Conservation (phyloP, 495 filamentous ascomycete genomes). For the Cercophora scortea region DNA sequence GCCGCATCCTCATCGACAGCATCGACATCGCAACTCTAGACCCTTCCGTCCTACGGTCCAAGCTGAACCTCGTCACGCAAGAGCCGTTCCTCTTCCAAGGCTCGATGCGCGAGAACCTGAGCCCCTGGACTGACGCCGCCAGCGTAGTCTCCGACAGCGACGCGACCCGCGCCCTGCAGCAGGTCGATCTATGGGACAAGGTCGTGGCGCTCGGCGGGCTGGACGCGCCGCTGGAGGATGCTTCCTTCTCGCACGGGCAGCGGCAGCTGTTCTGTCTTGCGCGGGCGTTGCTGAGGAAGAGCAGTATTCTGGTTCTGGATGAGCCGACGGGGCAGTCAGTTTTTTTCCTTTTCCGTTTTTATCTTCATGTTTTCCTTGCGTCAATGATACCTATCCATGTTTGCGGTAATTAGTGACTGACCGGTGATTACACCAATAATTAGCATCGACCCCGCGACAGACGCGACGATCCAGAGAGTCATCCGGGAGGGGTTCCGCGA, state of each 20-base stretch:
- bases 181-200: neutral
- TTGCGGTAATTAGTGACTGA: too few relatives aligned
- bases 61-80: conserved; percentile 26
- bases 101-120: conserved; percentile 8
- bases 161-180: neutral
- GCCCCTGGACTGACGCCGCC: conserved; percentile 17
- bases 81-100: conserved; percentile 46
- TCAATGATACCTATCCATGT: too few relatives aligned
- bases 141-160: neutral
- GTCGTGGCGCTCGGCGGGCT: conserved; percentile 34
- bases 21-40: neutral
- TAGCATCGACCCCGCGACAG: too few relatives aligned
- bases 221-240: conserved; percentile 29
- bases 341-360: too few relatives aligned
- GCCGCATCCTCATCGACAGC: conserved; percentile 28
- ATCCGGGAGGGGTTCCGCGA: too few relatives aligned
- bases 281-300: conserved; percentile 42
- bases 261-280: conserved; percentile 54
- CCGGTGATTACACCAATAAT: too few relatives aligned
- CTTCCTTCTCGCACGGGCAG: conserved; percentile 46
- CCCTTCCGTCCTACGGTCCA: neutral
- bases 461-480: too few relatives aligned
- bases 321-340: conserved; percentile 16
- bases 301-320: conserved; percentile 18
- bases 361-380: too few relatives aligned